Conservation (phyloP, 139 green algal species). For the Pseudopediastrum boryanum region DNA sequence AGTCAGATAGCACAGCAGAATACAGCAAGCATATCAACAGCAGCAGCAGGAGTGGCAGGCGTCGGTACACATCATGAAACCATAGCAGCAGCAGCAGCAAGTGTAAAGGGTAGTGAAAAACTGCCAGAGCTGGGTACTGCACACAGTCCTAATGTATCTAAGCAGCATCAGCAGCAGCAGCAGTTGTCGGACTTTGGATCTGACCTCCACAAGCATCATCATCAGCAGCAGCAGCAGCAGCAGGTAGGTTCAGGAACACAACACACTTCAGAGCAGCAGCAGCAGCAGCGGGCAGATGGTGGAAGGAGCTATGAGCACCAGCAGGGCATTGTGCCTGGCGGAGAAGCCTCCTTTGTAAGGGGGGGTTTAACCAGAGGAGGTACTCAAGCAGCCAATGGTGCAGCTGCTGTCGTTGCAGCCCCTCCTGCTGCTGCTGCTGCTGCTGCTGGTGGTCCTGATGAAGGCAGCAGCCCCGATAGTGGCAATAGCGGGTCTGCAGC, state of each 20-base stretch:
- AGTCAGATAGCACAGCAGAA: neutral
- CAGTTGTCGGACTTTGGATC: neutral
- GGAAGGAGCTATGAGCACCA: too few species aligned
- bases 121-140: too few species aligned
- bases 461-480: neutral
- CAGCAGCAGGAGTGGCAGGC: neutral
- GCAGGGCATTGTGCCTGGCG: too few species aligned
- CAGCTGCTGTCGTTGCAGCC: conserved; percentile 5
- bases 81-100: neutral
- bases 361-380: too few species aligned
- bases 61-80: neutral
- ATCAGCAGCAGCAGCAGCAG: neutral
- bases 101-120: too few species aligned
- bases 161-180: conserved; percentile 22
- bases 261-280: neutral
- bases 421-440: neutral
- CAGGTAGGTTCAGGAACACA: neutral
- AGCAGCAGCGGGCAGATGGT: neutral
- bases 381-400: too few species aligned
- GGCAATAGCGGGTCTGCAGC: too few species aligned
- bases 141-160: too few species aligned
- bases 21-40: neutral
- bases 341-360: too few species aligned
- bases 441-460: neutral
- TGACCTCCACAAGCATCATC: neutral